phyloP scores from a whole-genome alignment of 345 rosid genomes.

The Eucalyptus decipiens region DNA sequence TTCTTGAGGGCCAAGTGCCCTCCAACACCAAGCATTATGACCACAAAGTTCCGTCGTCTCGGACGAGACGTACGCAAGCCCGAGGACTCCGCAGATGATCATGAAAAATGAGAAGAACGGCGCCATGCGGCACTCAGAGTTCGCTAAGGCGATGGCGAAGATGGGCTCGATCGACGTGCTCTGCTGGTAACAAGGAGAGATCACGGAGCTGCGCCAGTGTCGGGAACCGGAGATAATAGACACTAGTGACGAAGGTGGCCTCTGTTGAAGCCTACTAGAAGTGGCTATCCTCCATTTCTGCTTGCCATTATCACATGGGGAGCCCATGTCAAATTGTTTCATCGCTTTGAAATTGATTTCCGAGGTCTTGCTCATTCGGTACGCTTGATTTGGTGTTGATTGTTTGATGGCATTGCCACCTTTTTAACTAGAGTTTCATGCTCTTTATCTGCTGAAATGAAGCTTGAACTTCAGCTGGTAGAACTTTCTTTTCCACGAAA shows the following conservation, averaged over 20 bases:
- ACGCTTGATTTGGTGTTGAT: neutral
- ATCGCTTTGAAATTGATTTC: neutral
- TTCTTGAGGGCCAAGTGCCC: no score
- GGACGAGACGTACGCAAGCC: constrained; percentile 9
- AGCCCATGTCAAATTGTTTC: neutral
- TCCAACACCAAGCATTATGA: no score
- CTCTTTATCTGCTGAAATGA: neutral
- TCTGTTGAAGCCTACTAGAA: neutral
- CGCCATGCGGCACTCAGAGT: constrained; percentile 2
- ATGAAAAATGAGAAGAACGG: constrained; percentile 6
- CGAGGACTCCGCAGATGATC: constrained; percentile 3
- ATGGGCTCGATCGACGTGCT: constrained; percentile 15
- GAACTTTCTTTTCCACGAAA: neutral
- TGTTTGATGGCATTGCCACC: accelerated
- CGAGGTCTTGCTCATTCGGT: neutral
- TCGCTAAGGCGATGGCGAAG: constrained; percentile 9
- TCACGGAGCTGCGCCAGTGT: constrained; percentile 7
- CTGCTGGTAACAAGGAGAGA: constrained; percentile 13
- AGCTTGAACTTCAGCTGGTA: neutral
- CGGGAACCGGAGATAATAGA: neutral
- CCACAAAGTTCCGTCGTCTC: neutral
- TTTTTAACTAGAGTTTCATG: neutral
- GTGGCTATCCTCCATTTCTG: neutral
- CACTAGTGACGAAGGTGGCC: neutral
- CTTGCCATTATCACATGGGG: neutral